Base-by-base conservation (phyloP, 139 green algal species). In the Micractinium conductrix region DNA sequence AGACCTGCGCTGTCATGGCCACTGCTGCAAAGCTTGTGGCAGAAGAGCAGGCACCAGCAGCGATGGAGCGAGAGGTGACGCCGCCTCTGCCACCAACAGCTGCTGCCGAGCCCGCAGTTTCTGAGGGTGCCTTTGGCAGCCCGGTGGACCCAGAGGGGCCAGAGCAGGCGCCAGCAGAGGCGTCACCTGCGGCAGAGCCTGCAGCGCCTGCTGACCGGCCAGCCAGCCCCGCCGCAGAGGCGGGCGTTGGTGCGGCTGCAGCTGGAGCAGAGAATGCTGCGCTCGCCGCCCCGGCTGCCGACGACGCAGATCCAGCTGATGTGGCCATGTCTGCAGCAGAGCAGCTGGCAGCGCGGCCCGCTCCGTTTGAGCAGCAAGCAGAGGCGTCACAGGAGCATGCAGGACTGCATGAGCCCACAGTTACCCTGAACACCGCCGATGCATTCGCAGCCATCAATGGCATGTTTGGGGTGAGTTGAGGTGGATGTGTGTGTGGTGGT, bases 371-470 rank as follows among this genome's bases (percentile, higher is more conserved):
- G 70, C 70, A 78, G 70, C 42, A 8, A 4, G 42, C 28, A 40
- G 42, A 58, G 6, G 28, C 42, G 0, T 42, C 2, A 28, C 35
- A 9, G 0, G 70, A 38, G n/a, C n/a, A 45, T 45, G 44, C 44
- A 44, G 45, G 35, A 0, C 9, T n/a, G 7, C 10, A 14, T 26
- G 81, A 86, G 81, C 81, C 81, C 33, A 86, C 81, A 5, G 58
- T 96, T 37, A 96, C 93, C 4, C 86, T 96, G 28, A 86, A 69
- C 69, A 96, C 92, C 0, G 80, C 85, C 0, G 90, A 87, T 8
- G 93, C 93, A 0, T 93, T 95, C 38, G 90, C 92, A 14, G 85
- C 91, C 1, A 79, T 96, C 22, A 95, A 95, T 58, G 74, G 85
- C 24, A 89, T 94, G 81, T 96, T 96, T 63, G 60, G 48, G 65